Evolutionary conservation across 352 stramenopile genomes (phyloP).

Genomic region (Globisporangium radiosum): DNA sequence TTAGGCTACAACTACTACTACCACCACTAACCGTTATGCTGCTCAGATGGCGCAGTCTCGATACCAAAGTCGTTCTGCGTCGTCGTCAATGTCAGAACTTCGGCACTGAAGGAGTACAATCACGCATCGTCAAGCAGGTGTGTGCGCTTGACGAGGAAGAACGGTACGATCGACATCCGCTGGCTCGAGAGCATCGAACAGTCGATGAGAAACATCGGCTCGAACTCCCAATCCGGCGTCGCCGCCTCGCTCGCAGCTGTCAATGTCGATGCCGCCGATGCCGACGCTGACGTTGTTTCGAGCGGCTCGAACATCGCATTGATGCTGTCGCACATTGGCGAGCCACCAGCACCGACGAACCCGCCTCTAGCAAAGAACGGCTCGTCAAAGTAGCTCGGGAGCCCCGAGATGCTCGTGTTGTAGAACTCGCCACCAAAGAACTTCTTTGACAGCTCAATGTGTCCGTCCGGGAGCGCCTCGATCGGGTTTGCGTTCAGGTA

Average conservation of each 20-base stretch:
- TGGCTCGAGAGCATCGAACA: not conserved
- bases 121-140: not conserved
- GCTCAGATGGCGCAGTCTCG: too few species aligned
- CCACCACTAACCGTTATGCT: too few species aligned
- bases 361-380: constrained; percentile 8
- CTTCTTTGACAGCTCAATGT: constrained; percentile 1
- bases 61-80: too few species aligned
- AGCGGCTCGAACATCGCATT: not conserved
- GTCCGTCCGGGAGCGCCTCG: constrained; percentile 8
- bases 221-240: not conserved
- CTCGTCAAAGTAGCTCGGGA: constrained; percentile 10
- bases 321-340: constrained; percentile 1
- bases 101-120: not conserved
- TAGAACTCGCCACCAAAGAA: constrained; percentile 2
- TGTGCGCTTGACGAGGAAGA: constrained; percentile 3
- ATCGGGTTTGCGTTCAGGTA: constrained; percentile 16
- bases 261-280: not conserved
- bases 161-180: constrained; percentile 5
- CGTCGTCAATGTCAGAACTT: not conserved
- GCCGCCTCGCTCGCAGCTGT: not conserved
- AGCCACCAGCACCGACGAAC: not conserved
- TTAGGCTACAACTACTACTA: too few species aligned
- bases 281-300: not conserved
- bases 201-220: not conserved
- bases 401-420: not conserved